These are phyloP conservation scores for Saccharum hybrid DNA, from an alignment of 202 grass and related monocot species.

Conservation along the genomic window DNA sequence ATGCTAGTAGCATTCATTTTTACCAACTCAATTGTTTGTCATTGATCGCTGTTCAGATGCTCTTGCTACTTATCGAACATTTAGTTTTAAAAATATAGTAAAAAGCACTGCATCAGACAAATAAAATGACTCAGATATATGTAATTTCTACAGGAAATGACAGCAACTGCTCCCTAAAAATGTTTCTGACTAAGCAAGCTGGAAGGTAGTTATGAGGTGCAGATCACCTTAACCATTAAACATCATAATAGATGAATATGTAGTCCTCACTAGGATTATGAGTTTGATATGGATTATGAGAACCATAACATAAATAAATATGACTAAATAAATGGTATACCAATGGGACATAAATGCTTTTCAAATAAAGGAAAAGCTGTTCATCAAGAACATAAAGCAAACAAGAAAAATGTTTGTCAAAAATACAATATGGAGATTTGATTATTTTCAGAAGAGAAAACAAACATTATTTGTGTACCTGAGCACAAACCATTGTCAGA, in stretches of 20 bases:
- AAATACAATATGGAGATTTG: background rate
- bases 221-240: background rate
- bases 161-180: background rate
- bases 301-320: slow-evolving; percentile 25
- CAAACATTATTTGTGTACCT: slow-evolving; percentile 55
- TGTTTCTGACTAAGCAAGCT: background rate
- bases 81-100: background rate
- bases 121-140: background rate
- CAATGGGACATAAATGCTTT: background rate
- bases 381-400: slow-evolving; percentile 33
- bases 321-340: background rate
- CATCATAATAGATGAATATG: background rate
- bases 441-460: slow-evolving; percentile 31
- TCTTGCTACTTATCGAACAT: slow-evolving; percentile 7
- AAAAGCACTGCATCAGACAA: slow-evolving; percentile 19
- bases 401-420: slow-evolving; percentile 5
- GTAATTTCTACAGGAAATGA: background rate
- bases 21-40: background rate
- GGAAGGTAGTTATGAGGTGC: background rate
- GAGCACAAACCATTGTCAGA: slow-evolving; percentile 99
- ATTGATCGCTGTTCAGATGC: background rate
- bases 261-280: background rate
- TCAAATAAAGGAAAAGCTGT: slow-evolving; percentile 16
- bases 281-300: background rate
- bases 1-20: background rate